Evolutionary conservation across 371 early-diverging fungal genomes (phyloP).

Genomic region (Mucor indicus): DNA sequence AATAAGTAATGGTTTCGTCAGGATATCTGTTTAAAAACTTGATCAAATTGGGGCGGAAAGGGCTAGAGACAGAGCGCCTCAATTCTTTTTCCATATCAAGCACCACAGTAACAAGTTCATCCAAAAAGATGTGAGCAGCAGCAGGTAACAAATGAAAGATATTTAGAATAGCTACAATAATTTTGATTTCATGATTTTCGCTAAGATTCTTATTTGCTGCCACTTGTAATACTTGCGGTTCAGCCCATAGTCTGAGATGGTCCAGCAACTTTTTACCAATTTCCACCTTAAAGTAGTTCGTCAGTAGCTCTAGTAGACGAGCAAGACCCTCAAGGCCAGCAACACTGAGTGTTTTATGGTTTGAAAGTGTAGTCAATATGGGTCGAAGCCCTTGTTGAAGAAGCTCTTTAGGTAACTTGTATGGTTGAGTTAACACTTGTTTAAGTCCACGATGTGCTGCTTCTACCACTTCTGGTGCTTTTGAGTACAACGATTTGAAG

Average conservation of each 20-base stretch:
- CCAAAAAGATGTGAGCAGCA: conserved; percentile 88
- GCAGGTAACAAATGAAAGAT: conserved; percentile 92
- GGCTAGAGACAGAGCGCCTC: conserved; percentile 83
- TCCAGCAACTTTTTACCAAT: conserved; percentile 96
- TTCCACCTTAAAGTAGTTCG: conserved; percentile 97
- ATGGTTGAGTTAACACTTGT: conserved; percentile 82
- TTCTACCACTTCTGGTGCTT: conserved; percentile 91
- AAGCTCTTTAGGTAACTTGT: conserved; percentile 93
- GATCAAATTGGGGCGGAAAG: conserved; percentile 89
- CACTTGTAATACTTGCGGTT: conserved; percentile 76
- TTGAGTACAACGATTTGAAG: conserved; percentile 96
- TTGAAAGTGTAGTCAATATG: conserved; percentile 90
- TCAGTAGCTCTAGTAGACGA: conserved; percentile 87
- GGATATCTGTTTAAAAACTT: conserved; percentile 88
- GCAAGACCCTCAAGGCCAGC: conserved; percentile 93
- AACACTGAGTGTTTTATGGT: conserved; percentile 91
- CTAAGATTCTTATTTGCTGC: conserved; percentile 73
- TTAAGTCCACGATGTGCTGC: conserved; percentile 90
- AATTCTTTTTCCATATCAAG: conserved; percentile 81
- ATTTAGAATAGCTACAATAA: conserved; percentile 92
- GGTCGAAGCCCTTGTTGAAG: conserved; percentile 95
- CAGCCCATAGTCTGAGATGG: conserved; percentile 92
- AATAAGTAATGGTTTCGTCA: conserved; percentile 81
- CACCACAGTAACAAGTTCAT: conserved; percentile 82
- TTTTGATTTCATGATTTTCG: conserved; percentile 88